These are phyloP conservation scores for Candida mesenterica DNA, from an alignment of 1,139 yeast genomes.

Conservation along the genomic window DNA sequence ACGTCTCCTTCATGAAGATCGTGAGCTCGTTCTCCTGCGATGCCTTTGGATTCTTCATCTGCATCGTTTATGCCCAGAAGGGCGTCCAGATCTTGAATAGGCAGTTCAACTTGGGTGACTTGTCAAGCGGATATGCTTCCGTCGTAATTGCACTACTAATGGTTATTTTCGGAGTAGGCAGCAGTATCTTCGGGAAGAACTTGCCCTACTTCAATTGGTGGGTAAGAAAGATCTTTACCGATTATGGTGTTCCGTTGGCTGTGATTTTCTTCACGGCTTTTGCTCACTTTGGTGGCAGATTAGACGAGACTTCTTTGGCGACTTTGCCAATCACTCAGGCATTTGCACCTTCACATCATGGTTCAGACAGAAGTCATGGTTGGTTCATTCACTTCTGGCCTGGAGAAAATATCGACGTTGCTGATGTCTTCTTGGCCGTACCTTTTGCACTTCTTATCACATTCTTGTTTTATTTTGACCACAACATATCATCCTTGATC, in stretches of 20 bases:
- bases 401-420: conserved; percentile 54
- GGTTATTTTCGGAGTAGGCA: conserved; percentile 70
- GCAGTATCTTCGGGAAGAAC: conserved; percentile 56
- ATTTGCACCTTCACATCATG: conserved; percentile 64
- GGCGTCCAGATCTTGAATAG: conserved; percentile 77
- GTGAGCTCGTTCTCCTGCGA: conserved; percentile 88
- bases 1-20: conserved; percentile 65
- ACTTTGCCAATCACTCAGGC: conserved; percentile 70
- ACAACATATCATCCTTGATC: conserved; percentile 89
- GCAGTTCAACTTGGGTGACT: conserved; percentile 54
- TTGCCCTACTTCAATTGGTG: conserved; percentile 60
- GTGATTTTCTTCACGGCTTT: conserved; percentile 92
- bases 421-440: conserved; percentile 79
- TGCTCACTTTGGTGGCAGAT: conserved; percentile 80
- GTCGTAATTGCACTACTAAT: conserved; percentile 70
- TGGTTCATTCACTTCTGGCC: conserved; percentile 85
- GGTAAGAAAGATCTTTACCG: conserved; percentile 69
- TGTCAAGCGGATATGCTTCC: conserved; percentile 71
- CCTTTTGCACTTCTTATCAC: conserved; percentile 91
- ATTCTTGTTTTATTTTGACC: conserved; percentile 86
- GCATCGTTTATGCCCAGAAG: conserved; percentile 85
- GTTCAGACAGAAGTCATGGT: conserved; percentile 46
- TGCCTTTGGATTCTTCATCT: conserved; percentile 89
- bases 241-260: conserved; percentile 79
- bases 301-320: conserved; percentile 51